These are phyloP conservation scores for Pisolithus thermaeus DNA, from an alignment of 1,284 basidiomycete genomes.

Conservation along the genomic window DNA sequence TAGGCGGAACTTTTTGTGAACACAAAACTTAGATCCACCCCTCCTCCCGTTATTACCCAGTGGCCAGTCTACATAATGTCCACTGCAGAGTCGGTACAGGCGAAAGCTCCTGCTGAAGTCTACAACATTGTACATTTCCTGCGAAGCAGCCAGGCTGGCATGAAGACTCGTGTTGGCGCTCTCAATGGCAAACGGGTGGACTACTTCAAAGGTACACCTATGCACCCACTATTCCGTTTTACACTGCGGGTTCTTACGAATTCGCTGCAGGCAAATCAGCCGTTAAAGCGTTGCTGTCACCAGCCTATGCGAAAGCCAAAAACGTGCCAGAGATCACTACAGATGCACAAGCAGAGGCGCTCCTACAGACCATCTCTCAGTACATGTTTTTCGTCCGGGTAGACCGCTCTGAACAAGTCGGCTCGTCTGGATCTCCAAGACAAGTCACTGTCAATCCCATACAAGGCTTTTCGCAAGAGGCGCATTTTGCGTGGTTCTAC, in stretches of 20 bases:
- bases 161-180: constrained; percentile 87
- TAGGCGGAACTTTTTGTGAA: too few species aligned
- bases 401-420: constrained; percentile 69
- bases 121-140: constrained; percentile 82
- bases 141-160: constrained; percentile 77
- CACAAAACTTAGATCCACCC: not conserved
- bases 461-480: constrained; percentile 74
- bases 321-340: constrained; percentile 72
- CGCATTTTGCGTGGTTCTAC: constrained; percentile 96
- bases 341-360: constrained; percentile 71
- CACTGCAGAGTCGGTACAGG: constrained; percentile 59
- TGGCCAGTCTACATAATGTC: constrained; percentile 18
- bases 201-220: constrained; percentile 83
- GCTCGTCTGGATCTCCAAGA: constrained; percentile 72
- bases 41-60: not conserved
- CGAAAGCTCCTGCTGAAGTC: constrained; percentile 69
- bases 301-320: constrained; percentile 86
- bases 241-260: not conserved
- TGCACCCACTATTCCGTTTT: not conserved
- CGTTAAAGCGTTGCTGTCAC: constrained; percentile 86
- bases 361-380: constrained; percentile 74
- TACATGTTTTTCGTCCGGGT: constrained; percentile 89
- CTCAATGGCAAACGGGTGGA: constrained; percentile 94
- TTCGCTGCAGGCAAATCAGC: constrained; percentile 75
- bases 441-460: constrained; percentile 75